These are phyloP conservation scores for Aspergillus affinis DNA, from an alignment of 495 filamentous ascomycete species.

Conservation along the genomic window DNA sequence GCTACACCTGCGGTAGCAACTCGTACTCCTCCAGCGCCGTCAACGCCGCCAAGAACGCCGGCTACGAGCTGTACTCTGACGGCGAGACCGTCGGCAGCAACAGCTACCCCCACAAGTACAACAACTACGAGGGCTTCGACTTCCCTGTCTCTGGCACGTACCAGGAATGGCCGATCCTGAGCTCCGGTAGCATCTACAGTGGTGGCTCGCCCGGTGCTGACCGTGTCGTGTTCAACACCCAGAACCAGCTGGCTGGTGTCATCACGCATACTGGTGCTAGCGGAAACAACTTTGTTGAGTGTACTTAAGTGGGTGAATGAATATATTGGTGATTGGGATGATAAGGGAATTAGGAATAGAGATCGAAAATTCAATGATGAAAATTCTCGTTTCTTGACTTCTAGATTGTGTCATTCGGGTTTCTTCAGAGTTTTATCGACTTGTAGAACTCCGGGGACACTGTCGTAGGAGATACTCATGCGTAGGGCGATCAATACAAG, in stretches of 20 bases:
- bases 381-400: no score
- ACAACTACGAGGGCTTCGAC: slow-evolving; percentile 71
- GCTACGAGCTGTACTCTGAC: slow-evolving; percentile 45
- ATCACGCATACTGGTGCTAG: slow-evolving; percentile 71
- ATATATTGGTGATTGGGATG: background rate
- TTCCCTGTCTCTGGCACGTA: slow-evolving; percentile 64
- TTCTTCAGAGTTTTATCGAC: no score
- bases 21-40: slow-evolving; percentile 51
- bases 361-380: background rate
- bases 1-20: slow-evolving; percentile 50
- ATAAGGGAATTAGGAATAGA: background rate
- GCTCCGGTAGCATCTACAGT: slow-evolving; percentile 50
- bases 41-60: slow-evolving; percentile 48
- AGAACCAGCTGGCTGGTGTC: slow-evolving; percentile 52
- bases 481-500: no score
- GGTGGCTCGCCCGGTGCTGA: slow-evolving; percentile 70
- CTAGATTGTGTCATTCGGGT: no score
- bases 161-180: slow-evolving; percentile 72
- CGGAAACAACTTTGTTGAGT: slow-evolving; percentile 64
- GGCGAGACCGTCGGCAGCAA: slow-evolving; percentile 49
- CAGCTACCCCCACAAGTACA: slow-evolving; percentile 69
- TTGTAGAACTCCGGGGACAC: no score
- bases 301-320: slow-evolving; percentile 30
- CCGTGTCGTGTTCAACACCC: slow-evolving; percentile 64
- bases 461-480: no score